Conservation (phyloP, 2,329 filamentous ascomycete species). For the Colletotrichum lupini region DNA sequence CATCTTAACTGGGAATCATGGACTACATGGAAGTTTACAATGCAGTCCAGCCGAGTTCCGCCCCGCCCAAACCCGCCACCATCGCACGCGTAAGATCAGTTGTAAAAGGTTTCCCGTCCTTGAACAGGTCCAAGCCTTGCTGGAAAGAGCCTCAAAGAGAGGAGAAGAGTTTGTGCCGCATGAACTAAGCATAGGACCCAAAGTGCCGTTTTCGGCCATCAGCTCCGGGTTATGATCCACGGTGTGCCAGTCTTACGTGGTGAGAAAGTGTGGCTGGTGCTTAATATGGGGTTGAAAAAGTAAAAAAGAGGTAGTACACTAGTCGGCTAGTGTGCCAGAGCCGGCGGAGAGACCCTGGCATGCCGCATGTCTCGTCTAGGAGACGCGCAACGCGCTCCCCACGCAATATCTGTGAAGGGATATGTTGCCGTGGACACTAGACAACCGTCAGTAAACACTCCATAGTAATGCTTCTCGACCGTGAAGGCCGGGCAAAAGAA, state of each 20-base stretch:
- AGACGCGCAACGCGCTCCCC: constrained; percentile 32
- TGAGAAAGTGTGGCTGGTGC: constrained; percentile 27
- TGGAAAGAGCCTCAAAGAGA: constrained; percentile 25
- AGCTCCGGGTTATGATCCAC: not conserved
- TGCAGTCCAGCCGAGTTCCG: not conserved
- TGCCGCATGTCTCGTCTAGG: constrained; percentile 16
- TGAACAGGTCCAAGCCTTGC: constrained; percentile 18
- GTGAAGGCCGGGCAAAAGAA: not conserved
- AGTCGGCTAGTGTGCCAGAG: not conserved
- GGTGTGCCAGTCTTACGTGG: not conserved
- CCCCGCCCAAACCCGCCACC: constrained; percentile 17
- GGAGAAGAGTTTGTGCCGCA: not conserved
- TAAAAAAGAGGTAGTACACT: not conserved
- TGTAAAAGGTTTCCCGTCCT: not conserved
- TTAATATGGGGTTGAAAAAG: constrained; percentile 17
- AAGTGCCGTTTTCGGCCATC: constrained; percentile 13
- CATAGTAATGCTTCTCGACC: not conserved
- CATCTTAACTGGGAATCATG: not conserved
- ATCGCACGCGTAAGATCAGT: constrained; percentile 14
- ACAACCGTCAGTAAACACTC: constrained; percentile 8
- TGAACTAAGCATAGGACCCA: constrained; percentile 20
- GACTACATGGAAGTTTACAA: not conserved
- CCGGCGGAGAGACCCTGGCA: not conserved
- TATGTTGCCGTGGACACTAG: constrained; percentile 16
- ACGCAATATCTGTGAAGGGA: constrained; percentile 6